phyloP scores from a whole-genome alignment of 2,329 filamentous ascomycete genomes.

The Berkeleyomyces basicola region DNA sequence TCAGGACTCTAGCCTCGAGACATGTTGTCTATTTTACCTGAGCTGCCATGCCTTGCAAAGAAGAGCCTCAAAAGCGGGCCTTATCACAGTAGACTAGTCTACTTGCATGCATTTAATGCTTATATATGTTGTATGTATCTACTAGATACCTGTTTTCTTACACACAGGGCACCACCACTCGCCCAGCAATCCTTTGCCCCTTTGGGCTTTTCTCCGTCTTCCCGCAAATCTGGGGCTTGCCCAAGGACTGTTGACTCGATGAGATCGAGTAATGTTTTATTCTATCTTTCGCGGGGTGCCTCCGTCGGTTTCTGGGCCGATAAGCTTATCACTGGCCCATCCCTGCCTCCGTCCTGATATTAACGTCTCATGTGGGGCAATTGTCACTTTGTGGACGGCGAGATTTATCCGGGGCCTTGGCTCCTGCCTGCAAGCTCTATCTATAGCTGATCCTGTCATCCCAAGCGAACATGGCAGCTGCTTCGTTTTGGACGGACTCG shows the following conservation, averaged over 20 bases:
- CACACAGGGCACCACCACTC: too few species aligned
- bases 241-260: conserved; percentile 25
- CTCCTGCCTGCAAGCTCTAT: not conserved
- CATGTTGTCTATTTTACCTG: too few species aligned
- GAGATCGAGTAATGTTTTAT: conserved; percentile 26
- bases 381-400: not conserved
- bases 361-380: not conserved
- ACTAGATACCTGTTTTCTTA: too few species aligned
- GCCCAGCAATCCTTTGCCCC: not conserved
- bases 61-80: too few species aligned
- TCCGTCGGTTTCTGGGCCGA: not conserved
- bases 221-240: not conserved
- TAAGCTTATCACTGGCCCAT: conserved; percentile 2
- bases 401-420: not conserved
- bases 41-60: too few species aligned
- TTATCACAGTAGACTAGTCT: too few species aligned
- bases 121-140: too few species aligned
- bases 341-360: not conserved
- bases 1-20: too few species aligned
- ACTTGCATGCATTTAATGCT: too few species aligned
- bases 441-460: not conserved
- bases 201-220: not conserved
- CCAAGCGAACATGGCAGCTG: not conserved
- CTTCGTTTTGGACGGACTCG: not conserved
- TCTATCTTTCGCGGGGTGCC: not conserved